Conservation (phyloP, 345 rosid genomes). For the Kernera saxatilis region DNA sequence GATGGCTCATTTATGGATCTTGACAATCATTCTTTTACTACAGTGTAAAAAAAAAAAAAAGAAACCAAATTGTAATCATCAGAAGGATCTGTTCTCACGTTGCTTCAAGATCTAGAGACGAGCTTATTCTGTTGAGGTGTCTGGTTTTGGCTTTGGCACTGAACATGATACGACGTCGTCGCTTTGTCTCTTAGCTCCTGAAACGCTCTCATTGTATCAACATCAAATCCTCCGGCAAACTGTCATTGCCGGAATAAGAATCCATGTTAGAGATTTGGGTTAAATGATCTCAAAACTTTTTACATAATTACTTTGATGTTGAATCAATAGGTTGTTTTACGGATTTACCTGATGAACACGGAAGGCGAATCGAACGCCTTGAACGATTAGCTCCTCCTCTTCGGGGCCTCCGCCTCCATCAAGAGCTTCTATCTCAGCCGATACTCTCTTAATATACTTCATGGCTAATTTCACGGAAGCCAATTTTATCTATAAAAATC, state of each 20-base stretch:
- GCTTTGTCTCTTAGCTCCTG: slow-evolving; percentile 79
- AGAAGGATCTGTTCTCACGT: too few species aligned
- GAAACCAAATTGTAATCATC: not conserved
- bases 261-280: too few species aligned
- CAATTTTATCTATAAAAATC: slow-evolving; percentile 40
- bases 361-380: slow-evolving; percentile 82
- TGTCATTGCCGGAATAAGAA: too few species aligned
- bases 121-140: too few species aligned
- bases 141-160: too few species aligned
- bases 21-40: not conserved
- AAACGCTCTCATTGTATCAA: slow-evolving; percentile 77
- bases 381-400: slow-evolving; percentile 77
- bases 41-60: not conserved
- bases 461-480: slow-evolving; percentile 71
- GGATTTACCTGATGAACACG: slow-evolving; percentile 94
- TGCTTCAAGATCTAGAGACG: too few species aligned
- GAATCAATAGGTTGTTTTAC: too few species aligned
- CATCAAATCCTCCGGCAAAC: slow-evolving; percentile 90
- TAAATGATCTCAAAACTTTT: too few species aligned
- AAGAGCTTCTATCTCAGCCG: slow-evolving; percentile 64
- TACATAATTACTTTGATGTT: too few species aligned
- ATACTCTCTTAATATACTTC: slow-evolving; percentile 82
- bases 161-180: too few species aligned
- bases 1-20: not conserved
- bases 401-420: slow-evolving; percentile 46